A percentile compares a stretch with the other conserved stretches of the same genome.
Conservation (phyloP, 306 rosid species). For the Hippophae rhamnoides region DNA sequence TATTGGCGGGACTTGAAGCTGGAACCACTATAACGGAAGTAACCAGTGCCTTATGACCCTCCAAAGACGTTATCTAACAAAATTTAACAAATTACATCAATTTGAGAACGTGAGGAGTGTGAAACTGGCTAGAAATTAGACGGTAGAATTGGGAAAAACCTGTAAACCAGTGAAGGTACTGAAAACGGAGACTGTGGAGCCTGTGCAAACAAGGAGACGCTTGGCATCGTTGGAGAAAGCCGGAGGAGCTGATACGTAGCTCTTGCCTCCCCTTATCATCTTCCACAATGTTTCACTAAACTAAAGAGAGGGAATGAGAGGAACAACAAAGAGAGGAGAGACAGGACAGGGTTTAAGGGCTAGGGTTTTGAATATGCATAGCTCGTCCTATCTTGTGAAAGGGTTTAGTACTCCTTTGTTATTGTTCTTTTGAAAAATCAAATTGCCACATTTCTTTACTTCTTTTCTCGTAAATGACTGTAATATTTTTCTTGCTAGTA, state of each 20-base stretch:
- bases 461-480: too few species aligned
- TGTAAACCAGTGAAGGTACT: constrained; percentile 65
- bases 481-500: too few species aligned
- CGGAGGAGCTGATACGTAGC: constrained; percentile 57
- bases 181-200: constrained; percentile 53
- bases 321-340: too few species aligned
- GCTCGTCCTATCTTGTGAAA: too few species aligned
- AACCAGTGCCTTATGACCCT: constrained; percentile 63
- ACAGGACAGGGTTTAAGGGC: too few species aligned
- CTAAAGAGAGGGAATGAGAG: too few species aligned
- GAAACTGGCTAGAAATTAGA: background rate
- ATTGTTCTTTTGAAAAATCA: too few species aligned
- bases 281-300: too few species aligned
- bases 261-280: constrained; percentile 62
- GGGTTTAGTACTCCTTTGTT: too few species aligned
- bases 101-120: background rate
- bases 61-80: constrained; percentile 34
- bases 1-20: constrained; percentile 25
- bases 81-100: background rate
- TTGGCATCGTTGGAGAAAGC: constrained; percentile 71
- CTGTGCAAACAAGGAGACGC: constrained; percentile 63
- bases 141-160: constrained; percentile 19
- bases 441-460: too few species aligned
- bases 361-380: too few species aligned
- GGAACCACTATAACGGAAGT: constrained; percentile 65